Conservation (phyloP, 2,329 filamentous ascomycete species). For the Fusarium nelsonii region DNA sequence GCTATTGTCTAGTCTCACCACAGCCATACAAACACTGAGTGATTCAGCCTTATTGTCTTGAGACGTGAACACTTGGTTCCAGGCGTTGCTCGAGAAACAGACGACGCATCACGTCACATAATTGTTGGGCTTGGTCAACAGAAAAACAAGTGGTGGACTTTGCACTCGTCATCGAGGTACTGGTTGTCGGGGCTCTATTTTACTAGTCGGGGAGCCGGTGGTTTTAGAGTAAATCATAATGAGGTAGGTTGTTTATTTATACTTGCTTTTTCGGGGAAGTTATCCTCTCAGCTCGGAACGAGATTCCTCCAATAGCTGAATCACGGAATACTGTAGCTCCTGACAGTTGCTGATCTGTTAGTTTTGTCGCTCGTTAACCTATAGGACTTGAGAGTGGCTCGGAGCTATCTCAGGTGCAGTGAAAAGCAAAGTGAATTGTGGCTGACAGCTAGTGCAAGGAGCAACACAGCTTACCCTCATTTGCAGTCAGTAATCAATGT, state of each 20-base stretch:
- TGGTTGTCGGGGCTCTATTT: constrained; percentile 25
- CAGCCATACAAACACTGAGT: constrained; percentile 2
- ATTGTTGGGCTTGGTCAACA: neutral
- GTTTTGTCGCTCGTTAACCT: neutral
- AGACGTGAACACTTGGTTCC: constrained; percentile 1
- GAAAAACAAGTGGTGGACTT: constrained; percentile 7
- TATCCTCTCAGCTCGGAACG: neutral
- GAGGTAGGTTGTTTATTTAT: constrained; percentile 1
- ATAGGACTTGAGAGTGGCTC: neutral
- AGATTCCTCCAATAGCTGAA: constrained; percentile 7
- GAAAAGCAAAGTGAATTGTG: neutral
- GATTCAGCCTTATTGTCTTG: constrained; percentile 22
- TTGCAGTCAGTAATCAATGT: neutral
- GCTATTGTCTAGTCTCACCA: constrained; percentile 3
- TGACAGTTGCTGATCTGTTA: neutral
- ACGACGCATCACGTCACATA: constrained; percentile 35
- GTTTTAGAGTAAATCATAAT: constrained; percentile 1
- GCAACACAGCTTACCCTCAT: neutral
- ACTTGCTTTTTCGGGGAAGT: neutral
- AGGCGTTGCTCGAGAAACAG: constrained; percentile 39
- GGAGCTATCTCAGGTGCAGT: neutral
- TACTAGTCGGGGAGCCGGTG: constrained; percentile 18
- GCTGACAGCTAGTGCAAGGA: neutral
- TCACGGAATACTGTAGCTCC: neutral
- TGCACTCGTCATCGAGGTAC: constrained; percentile 37